Base-by-base conservation (phyloP, 1,284 basidiomycete species). In the Cryptococcus sp. region DNA sequence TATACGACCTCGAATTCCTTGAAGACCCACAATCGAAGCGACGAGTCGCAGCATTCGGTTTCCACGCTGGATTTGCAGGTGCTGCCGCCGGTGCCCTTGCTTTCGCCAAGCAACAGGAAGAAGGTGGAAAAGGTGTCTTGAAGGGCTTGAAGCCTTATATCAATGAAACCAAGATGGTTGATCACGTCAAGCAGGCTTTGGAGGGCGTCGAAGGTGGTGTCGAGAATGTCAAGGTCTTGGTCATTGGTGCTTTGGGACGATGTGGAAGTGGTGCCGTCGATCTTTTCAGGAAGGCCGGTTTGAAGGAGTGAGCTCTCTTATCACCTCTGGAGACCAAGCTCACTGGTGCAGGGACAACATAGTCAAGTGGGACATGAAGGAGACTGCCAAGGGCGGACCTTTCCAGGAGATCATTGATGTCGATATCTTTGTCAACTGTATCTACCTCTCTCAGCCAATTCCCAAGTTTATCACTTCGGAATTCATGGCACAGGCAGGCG, bases 341-440 rank as follows among this genome's bases (percentile, higher is more conserved):
- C 32, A 48, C 48, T 31, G 45, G 37, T 16, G 37, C 64, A 94
- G 91, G 64, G 85, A 92, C 52, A 86, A 98, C 73, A 97, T 99
- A 65, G 49, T 91, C 76, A 93, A 97, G 80, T 99, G 96, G 96
- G 96, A 98, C 76, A 81, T 98, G 80, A 85, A 81, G 19, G 96
- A 99, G 79, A 99, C 96, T 7, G 88, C 87, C 66, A 96, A 94
- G 79, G 91, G 93, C 48, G 96, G 96, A 1, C 96, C 96, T 0
- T 99, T 98, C 81, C 78, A 84, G 56, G 93, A 98, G 77, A 91
- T 99, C 59, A 81, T 98, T 42, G 91, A 94, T 62, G 78, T 92
- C 58, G 96, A 99, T 77, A 85, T 99, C 69, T 98, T 99, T 69
- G 85, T 99, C 81, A 99, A 99, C 80, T 98, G 96, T 83, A 99